Percentiles rank a stretch among this genome's conserved stretches.
Evolutionary conservation across 2,329 filamentous ascomycete species (phyloP).

Genomic region (Chrysoporthe cubensis): DNA sequence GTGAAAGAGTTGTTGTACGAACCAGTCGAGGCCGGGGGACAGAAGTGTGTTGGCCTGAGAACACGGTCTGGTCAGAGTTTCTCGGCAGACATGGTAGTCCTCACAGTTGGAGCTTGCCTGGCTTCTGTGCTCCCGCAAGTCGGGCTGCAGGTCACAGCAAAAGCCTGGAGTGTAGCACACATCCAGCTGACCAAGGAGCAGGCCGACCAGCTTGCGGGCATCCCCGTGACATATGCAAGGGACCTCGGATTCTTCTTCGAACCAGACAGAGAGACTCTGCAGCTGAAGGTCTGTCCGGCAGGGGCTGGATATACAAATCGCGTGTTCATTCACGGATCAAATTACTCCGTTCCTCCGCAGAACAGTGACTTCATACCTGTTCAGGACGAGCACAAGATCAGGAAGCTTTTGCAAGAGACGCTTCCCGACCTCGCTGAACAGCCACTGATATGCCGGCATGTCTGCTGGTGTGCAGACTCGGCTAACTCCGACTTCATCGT

Average conservation of each 20-base stretch:
- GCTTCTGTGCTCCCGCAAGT: slow-evolving; percentile 52
- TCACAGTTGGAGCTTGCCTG: slow-evolving; percentile 56
- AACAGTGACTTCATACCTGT: slow-evolving; percentile 55
- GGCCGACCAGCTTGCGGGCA: slow-evolving; percentile 55
- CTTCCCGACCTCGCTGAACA: slow-evolving; percentile 57
- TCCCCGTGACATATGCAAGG: slow-evolving; percentile 64
- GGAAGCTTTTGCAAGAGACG: slow-evolving; percentile 53
- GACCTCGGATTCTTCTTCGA: slow-evolving; percentile 70
- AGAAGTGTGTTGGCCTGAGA: slow-evolving; percentile 35
- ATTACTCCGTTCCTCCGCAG: slow-evolving; percentile 44
- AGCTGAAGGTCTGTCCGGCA: slow-evolving; percentile 64
- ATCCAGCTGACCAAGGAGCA: slow-evolving; percentile 60
- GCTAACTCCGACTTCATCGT: slow-evolving; percentile 63
- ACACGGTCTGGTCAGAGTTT: slow-evolving; percentile 35
- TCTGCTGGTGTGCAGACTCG: slow-evolving; percentile 70
- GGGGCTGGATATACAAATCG: slow-evolving; percentile 60
- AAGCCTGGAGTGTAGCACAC: slow-evolving; percentile 63
- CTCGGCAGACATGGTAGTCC: slow-evolving; percentile 48
- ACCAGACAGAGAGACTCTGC: slow-evolving; percentile 59
- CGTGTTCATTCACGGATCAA: slow-evolving; percentile 33
- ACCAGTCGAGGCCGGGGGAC: slow-evolving; percentile 21
- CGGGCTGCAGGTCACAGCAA: slow-evolving; percentile 55
- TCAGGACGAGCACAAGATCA: slow-evolving; percentile 56
- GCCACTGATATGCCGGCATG: slow-evolving; percentile 57
- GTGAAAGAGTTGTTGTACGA: slow-evolving; percentile 47